Percentiles rank a stretch among this genome's conserved stretches.
These are phyloP conservation scores for Aspergillus candidus DNA, from an alignment of 2,329 filamentous ascomycete species.

Conservation along the genomic window DNA sequence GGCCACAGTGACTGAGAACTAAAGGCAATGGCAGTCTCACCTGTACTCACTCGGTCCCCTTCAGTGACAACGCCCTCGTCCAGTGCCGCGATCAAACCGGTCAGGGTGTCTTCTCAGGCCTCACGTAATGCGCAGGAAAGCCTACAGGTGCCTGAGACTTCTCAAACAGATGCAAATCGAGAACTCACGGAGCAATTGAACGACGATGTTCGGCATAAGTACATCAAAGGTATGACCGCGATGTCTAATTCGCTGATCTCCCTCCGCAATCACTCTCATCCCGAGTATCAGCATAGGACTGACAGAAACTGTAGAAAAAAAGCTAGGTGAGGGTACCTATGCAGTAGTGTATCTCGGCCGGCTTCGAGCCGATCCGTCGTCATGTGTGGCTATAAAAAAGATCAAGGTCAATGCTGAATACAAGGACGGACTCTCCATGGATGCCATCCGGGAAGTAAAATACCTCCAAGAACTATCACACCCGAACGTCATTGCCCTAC, in stretches of 20 bases:
- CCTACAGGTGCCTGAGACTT: constrained; percentile 11
- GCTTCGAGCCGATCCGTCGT: constrained; percentile 62
- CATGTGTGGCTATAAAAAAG: constrained; percentile 65
- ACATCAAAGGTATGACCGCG: constrained; percentile 64
- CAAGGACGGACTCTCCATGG: constrained; percentile 85
- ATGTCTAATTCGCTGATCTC: neutral
- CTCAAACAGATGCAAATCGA: constrained; percentile 23
- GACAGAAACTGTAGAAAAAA: constrained; percentile 57
- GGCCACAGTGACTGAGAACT: neutral
- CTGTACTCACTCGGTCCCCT: constrained; percentile 35
- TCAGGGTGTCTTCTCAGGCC: constrained; percentile 28
- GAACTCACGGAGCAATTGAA: constrained; percentile 69
- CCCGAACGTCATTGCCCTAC: constrained; percentile 88
- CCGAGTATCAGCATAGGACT: constrained; percentile 1
- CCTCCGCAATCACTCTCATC: neutral
- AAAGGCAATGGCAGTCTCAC: constrained; percentile 38
- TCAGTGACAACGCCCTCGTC: constrained; percentile 28
- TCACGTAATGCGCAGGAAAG: constrained; percentile 16
- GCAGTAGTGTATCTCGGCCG: constrained; percentile 90
- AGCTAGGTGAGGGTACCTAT: constrained; percentile 94
- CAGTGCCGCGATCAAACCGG: constrained; percentile 28
- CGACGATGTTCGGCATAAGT: constrained; percentile 76
- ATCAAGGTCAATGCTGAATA: constrained; percentile 55
- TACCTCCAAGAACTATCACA: constrained; percentile 90
- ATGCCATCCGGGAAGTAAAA: constrained; percentile 92